phyloP scores from a whole-genome alignment of 441 rosid genomes.

The Biscutella laevigata region DNA sequence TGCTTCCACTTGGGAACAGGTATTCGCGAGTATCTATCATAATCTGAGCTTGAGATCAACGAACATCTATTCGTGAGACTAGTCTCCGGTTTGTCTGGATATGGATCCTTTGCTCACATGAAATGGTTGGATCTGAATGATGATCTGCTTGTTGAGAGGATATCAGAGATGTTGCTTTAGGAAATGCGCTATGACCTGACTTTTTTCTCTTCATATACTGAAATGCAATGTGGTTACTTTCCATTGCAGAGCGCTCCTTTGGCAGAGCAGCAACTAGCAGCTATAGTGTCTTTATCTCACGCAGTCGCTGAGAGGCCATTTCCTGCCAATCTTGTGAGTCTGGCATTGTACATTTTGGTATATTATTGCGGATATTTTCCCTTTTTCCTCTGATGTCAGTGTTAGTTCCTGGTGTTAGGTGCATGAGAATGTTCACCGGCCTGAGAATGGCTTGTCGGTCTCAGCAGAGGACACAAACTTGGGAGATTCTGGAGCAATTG shows the following conservation, averaged over 20 bases:
- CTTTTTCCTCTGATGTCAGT: constrained; percentile 9
- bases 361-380: background rate
- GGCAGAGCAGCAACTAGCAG: constrained; percentile 81
- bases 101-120: background rate
- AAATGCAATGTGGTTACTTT: constrained; percentile 15
- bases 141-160: background rate
- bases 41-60: constrained; percentile 11
- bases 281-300: constrained; percentile 52
- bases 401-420: constrained; percentile 34
- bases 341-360: background rate
- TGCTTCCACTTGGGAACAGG: constrained; percentile 97
- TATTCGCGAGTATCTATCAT: constrained; percentile 13
- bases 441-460: constrained; percentile 55
- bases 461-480: constrained; percentile 35
- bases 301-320: constrained; percentile 79
- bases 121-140: background rate
- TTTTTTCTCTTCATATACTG: background rate
- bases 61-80: background rate
- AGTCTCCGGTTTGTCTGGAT: background rate
- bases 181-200: too few relatives aligned
- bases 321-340: constrained; percentile 61
- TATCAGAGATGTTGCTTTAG: background rate
- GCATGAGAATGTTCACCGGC: constrained; percentile 45
- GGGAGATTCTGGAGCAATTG: constrained; percentile 59
- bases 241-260: constrained; percentile 67